Evolutionary conservation across 2,329 filamentous ascomycete genomes (phyloP).

Genomic region (Triangularia setosa): DNA sequence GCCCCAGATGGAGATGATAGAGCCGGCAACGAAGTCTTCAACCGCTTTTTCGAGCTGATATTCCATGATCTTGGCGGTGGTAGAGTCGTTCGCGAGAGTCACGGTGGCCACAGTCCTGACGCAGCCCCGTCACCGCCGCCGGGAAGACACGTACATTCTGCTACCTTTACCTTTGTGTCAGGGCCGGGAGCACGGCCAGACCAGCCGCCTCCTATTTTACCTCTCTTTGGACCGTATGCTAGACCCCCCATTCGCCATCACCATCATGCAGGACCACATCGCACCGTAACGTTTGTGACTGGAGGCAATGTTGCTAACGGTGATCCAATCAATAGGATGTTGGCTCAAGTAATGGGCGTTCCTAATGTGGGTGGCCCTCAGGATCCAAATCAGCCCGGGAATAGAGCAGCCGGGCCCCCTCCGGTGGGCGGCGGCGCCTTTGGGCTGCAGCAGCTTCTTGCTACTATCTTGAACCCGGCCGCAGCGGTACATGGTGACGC

Average conservation of each 20-base stretch:
- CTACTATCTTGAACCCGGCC: constrained; percentile 48
- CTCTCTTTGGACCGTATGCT: background rate
- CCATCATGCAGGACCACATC: background rate
- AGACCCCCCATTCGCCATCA: background rate
- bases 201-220: constrained; percentile 13
- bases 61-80: constrained; percentile 33
- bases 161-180: constrained; percentile 43
- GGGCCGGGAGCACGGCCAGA: constrained; percentile 17
- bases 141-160: background rate
- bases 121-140: background rate
- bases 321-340: constrained; percentile 36
- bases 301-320: constrained; percentile 30
- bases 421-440: background rate
- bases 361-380: constrained; percentile 11
- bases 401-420: background rate
- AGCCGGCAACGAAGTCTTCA: constrained; percentile 22
- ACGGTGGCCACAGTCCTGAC: background rate
- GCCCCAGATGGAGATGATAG: background rate
- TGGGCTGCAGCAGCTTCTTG: constrained; percentile 49
- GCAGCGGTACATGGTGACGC: constrained; percentile 65
- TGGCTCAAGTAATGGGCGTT: constrained; percentile 41
- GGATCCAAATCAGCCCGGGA: background rate
- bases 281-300: constrained; percentile 19
- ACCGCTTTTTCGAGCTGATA: constrained; percentile 44
- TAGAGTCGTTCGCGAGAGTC: constrained; percentile 9